Base-by-base conservation (phyloP, 257 asterid species). In the Fraxinus excelsior region DNA sequence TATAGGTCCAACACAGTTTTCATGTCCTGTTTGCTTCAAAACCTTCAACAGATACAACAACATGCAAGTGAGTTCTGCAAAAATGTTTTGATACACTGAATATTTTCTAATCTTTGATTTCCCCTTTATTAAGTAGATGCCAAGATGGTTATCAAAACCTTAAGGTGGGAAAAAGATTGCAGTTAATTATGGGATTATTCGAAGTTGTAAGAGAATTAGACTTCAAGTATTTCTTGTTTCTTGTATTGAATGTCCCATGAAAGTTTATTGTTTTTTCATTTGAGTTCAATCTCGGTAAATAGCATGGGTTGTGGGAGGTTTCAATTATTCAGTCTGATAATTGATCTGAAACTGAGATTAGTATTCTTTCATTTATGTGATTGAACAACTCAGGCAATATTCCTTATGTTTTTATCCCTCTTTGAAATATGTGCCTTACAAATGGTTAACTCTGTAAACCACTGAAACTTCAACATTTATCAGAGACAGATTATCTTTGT, bases 41-140 rank as follows among this genome's bases (percentile, higher is more conserved):
- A 87, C 97, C 73, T 94, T 93, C 91, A 93, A 93, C 56, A 87
- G 98, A 86, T 93, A 93, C 92, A 93, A 91, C 66, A 93, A 93
- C 97, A 94, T 94, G 98, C 98, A 94, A 92, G 98, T 93, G 73
- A 85, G 80, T 74, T 69, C 38, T 9, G 42, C n/a, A 25, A 49
- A 31, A 19, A 37, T 79, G 44, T 58, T 68, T 73, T 66, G 49
- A 40, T 56, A 34, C 19, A 14, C n/a, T 46, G 7, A 14, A 3
- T 46, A 14, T 46, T 46, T 46, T 46, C 56, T 46, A 46, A 14
- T 46, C 7, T 3, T 16, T 14, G 19, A 46, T 46, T 46, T 4
- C 53, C 56, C 56, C 56, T 3, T 46, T 14, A 14, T 3, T 46
- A 4, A 46, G 56, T 46, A 46, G 56, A 46, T 14, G 56, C n/a